Conservation (phyloP, 2,329 filamentous ascomycete genomes). For the Colletotrichum lindemuthianum region DNA sequence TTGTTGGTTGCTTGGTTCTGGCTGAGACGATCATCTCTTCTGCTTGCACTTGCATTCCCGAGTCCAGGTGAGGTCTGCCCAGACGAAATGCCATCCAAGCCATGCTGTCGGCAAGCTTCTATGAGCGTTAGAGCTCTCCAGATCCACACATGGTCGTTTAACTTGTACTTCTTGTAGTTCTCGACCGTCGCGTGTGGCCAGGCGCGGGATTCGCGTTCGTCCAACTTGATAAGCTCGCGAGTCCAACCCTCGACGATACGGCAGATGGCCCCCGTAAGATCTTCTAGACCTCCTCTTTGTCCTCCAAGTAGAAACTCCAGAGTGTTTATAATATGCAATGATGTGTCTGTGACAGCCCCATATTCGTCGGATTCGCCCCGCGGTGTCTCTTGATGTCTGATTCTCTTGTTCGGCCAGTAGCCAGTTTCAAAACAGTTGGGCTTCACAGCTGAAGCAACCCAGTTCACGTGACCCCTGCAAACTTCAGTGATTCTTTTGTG, state of each 20-base stretch:
- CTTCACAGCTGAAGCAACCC: not conserved
- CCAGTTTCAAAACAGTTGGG: not conserved
- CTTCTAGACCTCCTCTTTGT: no score
- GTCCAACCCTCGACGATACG: not conserved
- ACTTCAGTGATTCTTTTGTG: not conserved
- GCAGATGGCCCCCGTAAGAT: not conserved
- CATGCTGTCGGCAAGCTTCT: not conserved
- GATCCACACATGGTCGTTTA: not conserved
- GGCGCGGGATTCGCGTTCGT: not conserved
- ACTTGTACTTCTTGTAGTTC: not conserved
- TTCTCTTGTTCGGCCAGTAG: not conserved
- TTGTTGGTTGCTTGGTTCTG: not conserved
- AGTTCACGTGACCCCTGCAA: not conserved
- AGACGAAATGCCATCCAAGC: no score
- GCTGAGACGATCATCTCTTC: no score
- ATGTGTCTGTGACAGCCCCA: not conserved
- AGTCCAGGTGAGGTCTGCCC: no score
- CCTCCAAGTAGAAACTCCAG: no score
- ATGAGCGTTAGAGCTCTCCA: not conserved
- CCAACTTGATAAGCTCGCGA: not conserved
- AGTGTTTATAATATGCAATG: not conserved
- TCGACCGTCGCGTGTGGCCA: not conserved
- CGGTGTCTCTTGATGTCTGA: fast-evolving
- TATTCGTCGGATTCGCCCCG: not conserved
- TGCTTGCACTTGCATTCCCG: no score